Evolutionary conservation across 2,329 filamentous ascomycete genomes (phyloP).

Genomic region (Trichophaea hybrida): DNA sequence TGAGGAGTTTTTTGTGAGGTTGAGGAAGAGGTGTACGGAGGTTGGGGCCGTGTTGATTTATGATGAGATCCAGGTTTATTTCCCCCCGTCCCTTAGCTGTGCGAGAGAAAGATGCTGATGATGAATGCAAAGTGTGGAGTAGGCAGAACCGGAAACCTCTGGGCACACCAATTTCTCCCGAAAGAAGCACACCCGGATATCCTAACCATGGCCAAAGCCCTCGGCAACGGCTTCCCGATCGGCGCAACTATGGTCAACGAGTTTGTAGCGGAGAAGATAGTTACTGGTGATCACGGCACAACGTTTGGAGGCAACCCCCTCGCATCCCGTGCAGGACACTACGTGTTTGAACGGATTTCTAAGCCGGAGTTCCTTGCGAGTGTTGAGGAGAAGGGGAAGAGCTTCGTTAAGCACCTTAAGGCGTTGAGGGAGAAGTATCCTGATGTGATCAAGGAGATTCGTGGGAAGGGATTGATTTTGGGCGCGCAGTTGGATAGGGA

Average conservation of each 20-base stretch:
- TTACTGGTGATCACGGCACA: constrained; percentile 75
- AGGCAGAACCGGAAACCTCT: constrained; percentile 70
- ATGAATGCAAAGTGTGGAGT: constrained; percentile 56
- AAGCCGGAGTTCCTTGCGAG: constrained; percentile 53
- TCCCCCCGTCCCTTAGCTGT: not conserved
- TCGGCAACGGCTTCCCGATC: constrained; percentile 93
- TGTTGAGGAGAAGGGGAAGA: constrained; percentile 52
- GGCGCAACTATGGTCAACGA: constrained; percentile 56
- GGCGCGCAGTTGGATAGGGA: constrained; percentile 70
- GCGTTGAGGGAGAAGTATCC: constrained; percentile 49
- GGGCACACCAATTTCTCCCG: constrained; percentile 69
- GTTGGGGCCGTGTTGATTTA: constrained; percentile 83
- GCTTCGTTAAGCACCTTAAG: constrained; percentile 46
- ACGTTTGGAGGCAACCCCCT: constrained; percentile 90
- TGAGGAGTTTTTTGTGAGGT: constrained; percentile 65
- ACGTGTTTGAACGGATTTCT: constrained; percentile 66
- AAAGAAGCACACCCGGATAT: constrained; percentile 81
- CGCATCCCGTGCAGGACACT: constrained; percentile 67
- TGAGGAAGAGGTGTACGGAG: constrained; percentile 71
- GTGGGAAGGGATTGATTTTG: constrained; percentile 72
- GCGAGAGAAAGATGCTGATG: not conserved
- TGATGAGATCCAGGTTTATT: constrained; percentile 63
- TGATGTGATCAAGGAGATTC: constrained; percentile 57
- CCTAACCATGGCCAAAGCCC: constrained; percentile 83
- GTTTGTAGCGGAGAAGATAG: constrained; percentile 52